Conservation (phyloP, 495 filamentous ascomycete species). For the Apodospora peruviana region DNA sequence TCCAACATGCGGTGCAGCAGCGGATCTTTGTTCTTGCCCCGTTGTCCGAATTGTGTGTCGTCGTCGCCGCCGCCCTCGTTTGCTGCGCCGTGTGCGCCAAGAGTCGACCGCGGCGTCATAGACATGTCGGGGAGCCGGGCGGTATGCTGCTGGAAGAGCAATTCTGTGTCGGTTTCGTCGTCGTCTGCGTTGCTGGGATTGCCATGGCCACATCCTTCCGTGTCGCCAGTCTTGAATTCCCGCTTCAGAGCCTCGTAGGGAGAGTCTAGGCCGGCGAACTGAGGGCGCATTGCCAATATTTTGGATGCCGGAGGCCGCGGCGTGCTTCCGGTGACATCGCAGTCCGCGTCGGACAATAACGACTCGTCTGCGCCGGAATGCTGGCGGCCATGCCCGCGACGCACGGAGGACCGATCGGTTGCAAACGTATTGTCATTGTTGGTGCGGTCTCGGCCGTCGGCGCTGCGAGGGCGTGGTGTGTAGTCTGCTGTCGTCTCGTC, state of each 20-base stretch:
- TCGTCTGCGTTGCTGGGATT: slow-evolving; percentile 7
- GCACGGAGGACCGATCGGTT: slow-evolving; percentile 28
- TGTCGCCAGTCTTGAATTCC: slow-evolving; percentile 35
- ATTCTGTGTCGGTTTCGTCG: slow-evolving; percentile 36
- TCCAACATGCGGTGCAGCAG: slow-evolving; percentile 84
- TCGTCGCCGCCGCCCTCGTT: slow-evolving; percentile 27
- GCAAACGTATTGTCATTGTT: slow-evolving; percentile 13
- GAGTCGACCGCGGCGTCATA: slow-evolving; percentile 42
- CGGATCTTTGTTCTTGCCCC: slow-evolving; percentile 50
- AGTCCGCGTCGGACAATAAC: slow-evolving; percentile 44
- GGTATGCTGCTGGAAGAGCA: slow-evolving; percentile 38
- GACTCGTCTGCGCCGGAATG: slow-evolving; percentile 43
- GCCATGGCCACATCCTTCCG: neutral
- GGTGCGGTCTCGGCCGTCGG: slow-evolving; percentile 26
- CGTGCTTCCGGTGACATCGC: slow-evolving; percentile 48
- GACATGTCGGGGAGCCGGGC: slow-evolving; percentile 51
- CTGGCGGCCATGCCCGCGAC: slow-evolving; percentile 20
- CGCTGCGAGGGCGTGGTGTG: slow-evolving; percentile 30
- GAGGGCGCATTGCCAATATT: slow-evolving; percentile 29
- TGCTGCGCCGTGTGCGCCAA: slow-evolving; percentile 21
- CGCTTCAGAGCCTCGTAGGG: slow-evolving; percentile 61
- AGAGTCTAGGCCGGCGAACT: slow-evolving; percentile 58
- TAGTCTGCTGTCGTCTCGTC: slow-evolving; percentile 40
- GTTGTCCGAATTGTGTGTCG: slow-evolving; percentile 38
- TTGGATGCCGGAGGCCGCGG: slow-evolving; percentile 44